Conservation (phyloP, 2,329 filamentous ascomycete species). For the Chrysosporium queenslandicum region DNA sequence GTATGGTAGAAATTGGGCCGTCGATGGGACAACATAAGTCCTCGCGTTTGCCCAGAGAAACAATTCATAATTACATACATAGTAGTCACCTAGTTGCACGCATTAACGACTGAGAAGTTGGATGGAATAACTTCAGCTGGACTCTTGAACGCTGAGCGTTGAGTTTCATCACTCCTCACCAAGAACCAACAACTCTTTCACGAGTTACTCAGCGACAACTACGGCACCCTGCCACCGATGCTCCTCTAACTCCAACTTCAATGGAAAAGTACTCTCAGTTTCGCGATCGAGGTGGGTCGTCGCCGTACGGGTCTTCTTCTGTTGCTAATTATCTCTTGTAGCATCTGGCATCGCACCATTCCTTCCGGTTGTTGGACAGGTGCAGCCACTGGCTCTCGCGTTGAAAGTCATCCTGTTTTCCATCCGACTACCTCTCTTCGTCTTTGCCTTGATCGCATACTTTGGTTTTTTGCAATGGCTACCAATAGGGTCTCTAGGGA, state of each 20-base stretch:
- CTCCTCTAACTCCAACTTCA: not conserved
- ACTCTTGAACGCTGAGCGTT: too few relatives aligned
- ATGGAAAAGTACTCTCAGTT: conserved; percentile 98
- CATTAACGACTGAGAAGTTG: too few relatives aligned
- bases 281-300: conserved; percentile 66
- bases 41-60: too few relatives aligned
- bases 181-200: too few relatives aligned
- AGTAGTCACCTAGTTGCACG: too few relatives aligned
- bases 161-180: too few relatives aligned
- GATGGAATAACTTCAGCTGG: too few relatives aligned
- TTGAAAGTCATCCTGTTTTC: conserved; percentile 64
- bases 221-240: not conserved
- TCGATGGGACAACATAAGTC: too few relatives aligned
- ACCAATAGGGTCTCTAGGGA: conserved; percentile 56
- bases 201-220: too few relatives aligned
- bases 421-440: conserved; percentile 67
- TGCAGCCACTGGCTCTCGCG: conserved; percentile 53
- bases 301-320: conserved; percentile 5
- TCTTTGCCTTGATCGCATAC: conserved; percentile 58
- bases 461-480: conserved; percentile 76
- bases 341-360: conserved; percentile 95
- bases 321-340: conserved; percentile 32
- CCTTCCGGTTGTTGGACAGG: conserved; percentile 63
- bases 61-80: too few relatives aligned
- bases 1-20: too few relatives aligned